Base-by-base conservation (phyloP, 495 filamentous ascomycete species). In the Daldinia loculata region DNA sequence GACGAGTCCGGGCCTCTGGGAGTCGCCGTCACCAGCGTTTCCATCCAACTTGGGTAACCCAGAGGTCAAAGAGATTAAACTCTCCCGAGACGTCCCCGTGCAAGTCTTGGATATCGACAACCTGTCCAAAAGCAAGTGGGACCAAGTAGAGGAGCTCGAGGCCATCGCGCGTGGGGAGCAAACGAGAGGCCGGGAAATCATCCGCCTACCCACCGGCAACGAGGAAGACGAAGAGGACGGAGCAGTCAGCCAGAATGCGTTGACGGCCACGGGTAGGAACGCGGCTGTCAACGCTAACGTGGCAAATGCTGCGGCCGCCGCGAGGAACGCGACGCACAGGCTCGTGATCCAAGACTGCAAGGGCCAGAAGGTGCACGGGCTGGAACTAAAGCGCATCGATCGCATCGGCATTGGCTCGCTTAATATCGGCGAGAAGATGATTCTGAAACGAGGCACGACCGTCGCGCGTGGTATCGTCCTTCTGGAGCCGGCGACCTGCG, bases 21-120 rank as follows among this genome's bases (percentile, higher is more conserved):
- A 84, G 57, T 74, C 80, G 15, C 76, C 87, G 0, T 63, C 82
- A 4, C 83, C 84, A 52, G 75, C 84, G 15, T 84, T 96, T 19
- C 92, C 94, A 0, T 36, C 80, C 11, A 81, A 89, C 51, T 77
- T 90, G 11, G 79, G 80, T 61, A 80, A 88, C 66, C 68, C 67
- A 0, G 77, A 80, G 3, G 74, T 87, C 4, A 83, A 85, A 66
- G 86, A 92, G 62, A 78, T 83, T 14, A 78, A 77, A 0, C 79
- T 97, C 0, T 39, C 79, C 0, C 84, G 83, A 0, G 84, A 92
- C 19, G 83, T 94, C 6, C 84, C 89, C 0, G 89, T 95, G 6
- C 95, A 99, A 76, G 88, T 98, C 0, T 78, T 97, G 0, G 93
- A 93, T 52, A 85, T 98, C 17, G 91, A 94, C 73, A 94, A 97